phyloP scores from a whole-genome alignment of 495 filamentous ascomycete species.

The Lentithecium fluviatile region DNA sequence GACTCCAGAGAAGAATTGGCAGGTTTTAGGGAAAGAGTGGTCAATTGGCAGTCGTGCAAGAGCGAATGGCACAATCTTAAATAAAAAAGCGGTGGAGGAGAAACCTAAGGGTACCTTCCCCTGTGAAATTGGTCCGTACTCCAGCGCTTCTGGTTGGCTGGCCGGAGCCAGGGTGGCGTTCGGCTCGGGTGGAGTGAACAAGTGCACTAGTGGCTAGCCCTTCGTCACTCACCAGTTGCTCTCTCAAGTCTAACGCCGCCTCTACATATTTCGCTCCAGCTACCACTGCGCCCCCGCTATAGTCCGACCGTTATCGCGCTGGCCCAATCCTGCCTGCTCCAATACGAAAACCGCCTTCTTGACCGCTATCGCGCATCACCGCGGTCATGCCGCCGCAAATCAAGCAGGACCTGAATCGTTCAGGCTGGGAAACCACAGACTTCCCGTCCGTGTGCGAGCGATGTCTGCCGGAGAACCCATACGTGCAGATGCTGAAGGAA shows the following conservation, averaged over 20 bases:
- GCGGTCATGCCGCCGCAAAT: slow-evolving; percentile 65
- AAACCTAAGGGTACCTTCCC: neutral
- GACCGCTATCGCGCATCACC: neutral
- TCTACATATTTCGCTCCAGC: neutral
- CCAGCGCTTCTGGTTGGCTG: neutral
- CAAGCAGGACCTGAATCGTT: slow-evolving; percentile 95
- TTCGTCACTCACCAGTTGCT: no score
- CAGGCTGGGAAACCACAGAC: slow-evolving; percentile 87
- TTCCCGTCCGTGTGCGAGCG: slow-evolving; percentile 66
- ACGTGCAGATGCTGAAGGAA: slow-evolving; percentile 98
- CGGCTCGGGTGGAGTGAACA: no score
- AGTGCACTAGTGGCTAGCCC: no score
- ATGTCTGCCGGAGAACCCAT: slow-evolving; percentile 94
- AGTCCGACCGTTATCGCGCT: neutral
- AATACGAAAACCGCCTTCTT: neutral
- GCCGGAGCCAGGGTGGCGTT: neutral
- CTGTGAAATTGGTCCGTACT: neutral
- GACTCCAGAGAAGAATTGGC: neutral
- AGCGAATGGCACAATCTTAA: neutral
- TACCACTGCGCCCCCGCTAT: neutral
- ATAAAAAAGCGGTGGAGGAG: neutral
- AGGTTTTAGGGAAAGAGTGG: neutral
- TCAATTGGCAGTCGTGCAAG: slow-evolving; percentile 2
- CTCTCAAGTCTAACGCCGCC: neutral
- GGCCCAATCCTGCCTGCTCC: neutral